Evolutionary conservation across 2,329 filamentous ascomycete genomes (phyloP), one percentile per base, ranked within the genome.

Genomic region (Aaosphaeria arxii): DNA sequence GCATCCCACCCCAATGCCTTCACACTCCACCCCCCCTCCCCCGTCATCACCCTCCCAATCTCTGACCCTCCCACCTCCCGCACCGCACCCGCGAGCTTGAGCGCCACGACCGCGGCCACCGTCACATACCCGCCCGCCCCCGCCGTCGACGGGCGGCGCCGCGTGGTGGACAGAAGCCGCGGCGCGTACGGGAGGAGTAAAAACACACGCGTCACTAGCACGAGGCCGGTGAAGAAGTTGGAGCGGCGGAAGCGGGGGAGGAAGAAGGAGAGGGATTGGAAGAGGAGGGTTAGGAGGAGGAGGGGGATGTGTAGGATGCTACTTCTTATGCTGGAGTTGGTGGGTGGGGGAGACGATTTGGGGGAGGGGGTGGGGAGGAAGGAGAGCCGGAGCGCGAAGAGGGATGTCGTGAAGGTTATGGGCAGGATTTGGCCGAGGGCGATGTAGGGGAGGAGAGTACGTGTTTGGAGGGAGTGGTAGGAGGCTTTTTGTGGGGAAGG

Each of bases 1-100:
- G 52, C 55, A 55, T 67, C 63, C 59, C 62, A 66, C 1, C 52
- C 62, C 35, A 67, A 39, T 31, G 59, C 55, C 44, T 55, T 64
- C 1, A 63, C 55, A 29, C 17, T 24, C 17, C 17, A 24, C 17
- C 17, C 17, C 2, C 17, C 17, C 35, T 31, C 39, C 40, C 55
- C 49, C 48, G 47, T 36, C 41, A 53, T 43, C 31, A 54, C 44
- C 13, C 50, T 11, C 42, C 33, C 7, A 64, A 42, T 5, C 50
- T 52, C 5, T 36, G 41, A 0, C 51, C 1, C 1, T 62, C 46
- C 11, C 50, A 24, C 17, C 17, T 24, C 17, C 17, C 17, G 17
- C 17, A 51, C 35, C 56, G 58, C 33, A 51, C 52, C 51, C 58
- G 30, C 55, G 17, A 54, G 43, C 42, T 60, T 58, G 4, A 59